Evolutionary conservation across 306 rosid genomes (phyloP).

Genomic region (Sindora glabra): DNA sequence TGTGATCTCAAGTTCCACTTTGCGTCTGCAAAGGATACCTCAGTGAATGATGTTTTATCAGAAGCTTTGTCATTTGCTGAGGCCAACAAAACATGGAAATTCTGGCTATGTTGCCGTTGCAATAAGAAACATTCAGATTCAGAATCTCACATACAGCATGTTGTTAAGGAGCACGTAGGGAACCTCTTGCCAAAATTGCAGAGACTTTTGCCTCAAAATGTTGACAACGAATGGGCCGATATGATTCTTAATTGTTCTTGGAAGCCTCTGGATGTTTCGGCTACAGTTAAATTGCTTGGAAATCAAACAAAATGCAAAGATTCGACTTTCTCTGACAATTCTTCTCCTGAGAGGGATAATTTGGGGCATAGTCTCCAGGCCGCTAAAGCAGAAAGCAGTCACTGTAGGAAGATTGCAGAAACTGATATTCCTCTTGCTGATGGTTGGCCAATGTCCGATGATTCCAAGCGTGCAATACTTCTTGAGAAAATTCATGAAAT

Average conservation of each 20-base stretch:
- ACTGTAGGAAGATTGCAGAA: constrained; percentile 28
- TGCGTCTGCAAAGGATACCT: constrained; percentile 58
- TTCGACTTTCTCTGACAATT: constrained; percentile 37
- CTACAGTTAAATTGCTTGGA: constrained; percentile 64
- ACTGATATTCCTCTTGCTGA: constrained; percentile 37
- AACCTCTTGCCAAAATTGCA: constrained; percentile 67
- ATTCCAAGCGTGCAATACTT: constrained; percentile 66
- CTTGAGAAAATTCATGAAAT: constrained; percentile 68
- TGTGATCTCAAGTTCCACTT: constrained; percentile 61
- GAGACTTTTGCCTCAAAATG: constrained; percentile 65
- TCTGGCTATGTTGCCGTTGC: constrained; percentile 82
- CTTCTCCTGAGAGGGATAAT: constrained; percentile 39
- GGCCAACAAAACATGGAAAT: constrained; percentile 66
- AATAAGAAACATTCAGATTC: constrained; percentile 42
- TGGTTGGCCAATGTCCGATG: constrained; percentile 80
- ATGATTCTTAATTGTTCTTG: constrained; percentile 77
- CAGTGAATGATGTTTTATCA: constrained; percentile 43
- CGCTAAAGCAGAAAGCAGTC: constrained; percentile 23
- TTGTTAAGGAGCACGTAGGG: constrained; percentile 75
- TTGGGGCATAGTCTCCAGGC: constrained; percentile 23
- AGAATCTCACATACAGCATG: constrained; percentile 69
- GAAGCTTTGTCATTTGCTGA: constrained; percentile 69
- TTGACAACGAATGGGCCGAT: constrained; percentile 71
- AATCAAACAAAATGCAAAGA: constrained; percentile 34
- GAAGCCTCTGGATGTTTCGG: constrained; percentile 75